Base-by-base conservation (phyloP, 2,329 filamentous ascomycete genomes). In the Penicillium expansum region DNA sequence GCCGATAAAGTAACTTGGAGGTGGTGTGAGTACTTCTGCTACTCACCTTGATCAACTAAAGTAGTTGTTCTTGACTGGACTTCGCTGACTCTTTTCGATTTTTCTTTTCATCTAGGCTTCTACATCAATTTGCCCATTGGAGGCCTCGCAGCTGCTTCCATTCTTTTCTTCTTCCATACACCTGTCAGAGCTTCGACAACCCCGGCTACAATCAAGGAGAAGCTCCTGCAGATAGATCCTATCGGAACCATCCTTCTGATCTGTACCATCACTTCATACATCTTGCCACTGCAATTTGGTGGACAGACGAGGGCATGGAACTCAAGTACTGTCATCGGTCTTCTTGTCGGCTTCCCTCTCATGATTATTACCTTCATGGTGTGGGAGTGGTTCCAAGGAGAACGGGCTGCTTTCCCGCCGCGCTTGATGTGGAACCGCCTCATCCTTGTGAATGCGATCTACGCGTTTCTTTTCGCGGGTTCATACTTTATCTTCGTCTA, bases 161-260 rank as follows among this genome's bases (percentile, higher is more conserved):
- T 32, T 30, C 1, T 29, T 10, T 41, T 41, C 29, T 30, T 30
- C 37, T 47, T 45, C 27, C 51, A 62, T 10, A 59, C 64, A 1
- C 69, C 69, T 7, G 18, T 18, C 7, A n/a, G 14, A 0, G 47
- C 47, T 3, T 24, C 22, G 13, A 20, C 30, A 11, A 44, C 38
- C 7, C 9, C 47, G 9, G 55, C 44, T 54, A 42, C 52, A 8
- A 22, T 52, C 7, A 56, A 59, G 48, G 73, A 75, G 60, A 79
- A 76, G 62, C 35, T 80, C 9, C 62, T 73, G 0, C 75, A 81
- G 29, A 71, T 83, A 55, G 81, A 83, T 55, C 63, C 75, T 1
- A 56, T 73, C 0, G 81, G 80, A 1, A 68, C 70, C 0, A 60
- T 69, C n/a, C 63, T 79, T 24, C 59, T 79, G 8, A 71, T 80